Conservation (phyloP, 1,139 yeast species). For the Zygosaccharomyces sapae region DNA sequence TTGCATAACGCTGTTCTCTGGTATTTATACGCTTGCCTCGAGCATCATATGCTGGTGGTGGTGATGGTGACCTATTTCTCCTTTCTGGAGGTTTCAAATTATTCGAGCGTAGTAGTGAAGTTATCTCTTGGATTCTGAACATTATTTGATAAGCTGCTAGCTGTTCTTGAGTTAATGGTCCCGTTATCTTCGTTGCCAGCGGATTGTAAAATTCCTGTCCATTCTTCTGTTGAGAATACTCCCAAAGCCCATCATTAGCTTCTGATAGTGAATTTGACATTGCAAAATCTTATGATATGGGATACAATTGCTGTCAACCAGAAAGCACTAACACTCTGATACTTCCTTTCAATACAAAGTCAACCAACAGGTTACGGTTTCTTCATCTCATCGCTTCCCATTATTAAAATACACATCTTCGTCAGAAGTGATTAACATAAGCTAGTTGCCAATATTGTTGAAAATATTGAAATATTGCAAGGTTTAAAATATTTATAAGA, state of each 20-base stretch:
- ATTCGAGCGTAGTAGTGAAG: constrained; percentile 50
- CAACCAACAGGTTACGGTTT: not conserved
- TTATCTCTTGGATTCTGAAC: constrained; percentile 75
- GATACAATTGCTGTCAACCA: not conserved
- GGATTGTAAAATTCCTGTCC: constrained; percentile 7
- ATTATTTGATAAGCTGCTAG: constrained; percentile 72
- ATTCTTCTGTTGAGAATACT: constrained; percentile 2
- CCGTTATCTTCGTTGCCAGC: constrained; percentile 43
- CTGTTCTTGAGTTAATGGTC: constrained; percentile 77
- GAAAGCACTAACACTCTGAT: too few relatives aligned
- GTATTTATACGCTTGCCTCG: constrained; percentile 84
- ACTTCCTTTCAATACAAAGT: not conserved
- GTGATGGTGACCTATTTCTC: constrained; percentile 67
- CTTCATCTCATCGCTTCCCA: not conserved
- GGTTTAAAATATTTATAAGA: not conserved
- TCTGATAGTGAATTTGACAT: not conserved
- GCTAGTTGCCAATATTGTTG: not conserved
- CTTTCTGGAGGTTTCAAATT: constrained; percentile 39
- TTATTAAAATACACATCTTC: not conserved
- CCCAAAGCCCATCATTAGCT: constrained; percentile 17
- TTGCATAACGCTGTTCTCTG: constrained; percentile 61
- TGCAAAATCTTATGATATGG: not conserved
- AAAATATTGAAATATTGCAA: not conserved
- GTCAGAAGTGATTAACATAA: not conserved
- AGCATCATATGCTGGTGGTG: constrained; percentile 86